Evolutionary conservation across 805 yeast genomes (phyloP).

Genomic region (Cyberlindnera euphorbiiphila): DNA sequence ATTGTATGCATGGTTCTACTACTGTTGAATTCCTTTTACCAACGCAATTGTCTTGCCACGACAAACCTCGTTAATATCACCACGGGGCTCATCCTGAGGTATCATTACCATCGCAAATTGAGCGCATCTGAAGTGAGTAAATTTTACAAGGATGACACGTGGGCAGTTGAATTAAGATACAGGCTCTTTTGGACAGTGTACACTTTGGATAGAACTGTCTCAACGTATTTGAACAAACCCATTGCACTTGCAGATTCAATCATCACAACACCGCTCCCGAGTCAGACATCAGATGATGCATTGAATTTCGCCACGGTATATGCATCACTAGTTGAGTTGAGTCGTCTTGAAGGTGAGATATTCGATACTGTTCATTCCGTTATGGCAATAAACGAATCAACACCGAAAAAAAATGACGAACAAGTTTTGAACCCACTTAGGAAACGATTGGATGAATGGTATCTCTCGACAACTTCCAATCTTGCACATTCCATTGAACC

Average conservation of each 20-base stretch:
- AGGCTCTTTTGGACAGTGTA: constrained; percentile 48
- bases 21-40: constrained; percentile 52
- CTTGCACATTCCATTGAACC: constrained; percentile 5
- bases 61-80: constrained; percentile 51
- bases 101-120: constrained; percentile 41
- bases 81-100: constrained; percentile 41
- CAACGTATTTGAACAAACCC: constrained; percentile 49
- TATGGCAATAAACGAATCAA: constrained; percentile 32
- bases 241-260: constrained; percentile 48
- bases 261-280: constrained; percentile 45
- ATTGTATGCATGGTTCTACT: constrained; percentile 41
- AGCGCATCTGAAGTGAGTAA: constrained; percentile 13
- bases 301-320: constrained; percentile 39
- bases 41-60: constrained; percentile 49
- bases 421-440: constrained; percentile 15
- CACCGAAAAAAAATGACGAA: constrained; percentile 10
- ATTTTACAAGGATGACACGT: constrained; percentile 23
- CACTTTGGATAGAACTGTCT: constrained; percentile 44
- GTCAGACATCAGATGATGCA: constrained; percentile 36
- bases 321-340: constrained; percentile 40
- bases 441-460: constrained; percentile 35
- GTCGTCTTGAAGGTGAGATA: constrained; percentile 46
- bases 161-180: constrained; percentile 37
- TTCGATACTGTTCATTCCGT: constrained; percentile 45
- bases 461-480: constrained; percentile 25